phyloP scores from a whole-genome alignment of 1,284 basidiomycete genomes.

The Tilletiopsis washingtonensis region DNA sequence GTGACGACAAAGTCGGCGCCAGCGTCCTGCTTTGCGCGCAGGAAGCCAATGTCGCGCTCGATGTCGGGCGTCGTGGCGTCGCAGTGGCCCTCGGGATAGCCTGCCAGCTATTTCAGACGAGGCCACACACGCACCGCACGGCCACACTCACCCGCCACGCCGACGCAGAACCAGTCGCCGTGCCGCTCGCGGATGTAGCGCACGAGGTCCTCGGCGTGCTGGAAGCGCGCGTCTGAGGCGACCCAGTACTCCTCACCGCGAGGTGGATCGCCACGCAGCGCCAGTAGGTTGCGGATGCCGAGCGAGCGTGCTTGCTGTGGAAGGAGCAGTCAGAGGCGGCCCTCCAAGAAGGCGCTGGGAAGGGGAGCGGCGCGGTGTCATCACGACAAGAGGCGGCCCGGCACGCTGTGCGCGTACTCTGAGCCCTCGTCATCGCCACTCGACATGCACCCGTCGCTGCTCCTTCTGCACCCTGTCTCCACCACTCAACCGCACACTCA shows the following conservation, averaged over 20 bases:
- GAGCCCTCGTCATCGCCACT: too few species aligned
- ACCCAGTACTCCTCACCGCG: slow-evolving; percentile 87
- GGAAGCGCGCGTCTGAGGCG: slow-evolving; percentile 74
- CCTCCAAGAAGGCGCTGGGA: too few species aligned
- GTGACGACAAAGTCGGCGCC: slow-evolving; percentile 95
- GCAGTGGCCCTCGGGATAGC: slow-evolving; percentile 83
- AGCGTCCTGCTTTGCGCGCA: slow-evolving; percentile 86
- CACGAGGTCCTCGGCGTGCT: slow-evolving; percentile 81
- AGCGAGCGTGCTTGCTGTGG: slow-evolving; percentile 66
- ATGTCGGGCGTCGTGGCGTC: slow-evolving; percentile 55
- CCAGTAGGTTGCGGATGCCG: slow-evolving; percentile 84
- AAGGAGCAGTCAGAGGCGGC: not conserved
- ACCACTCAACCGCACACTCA: slow-evolving; percentile 41
- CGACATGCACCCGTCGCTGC: too few species aligned
- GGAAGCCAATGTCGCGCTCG: slow-evolving; percentile 65
- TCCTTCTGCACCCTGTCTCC: not conserved
- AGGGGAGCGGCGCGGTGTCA: too few species aligned
- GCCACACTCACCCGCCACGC: slow-evolving; percentile 79
- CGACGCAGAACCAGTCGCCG: slow-evolving; percentile 79
- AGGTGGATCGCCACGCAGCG: slow-evolving; percentile 78
- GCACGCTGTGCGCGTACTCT: too few species aligned
- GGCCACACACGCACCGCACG: too few species aligned
- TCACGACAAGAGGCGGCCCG: too few species aligned
- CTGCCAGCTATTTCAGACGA: too few species aligned
- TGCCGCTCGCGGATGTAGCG: slow-evolving; percentile 82